These are phyloP conservation scores for Pseudozyma tsukubaensis DNA, from an alignment of 1,284 basidiomycete species.

Conservation along the genomic window DNA sequence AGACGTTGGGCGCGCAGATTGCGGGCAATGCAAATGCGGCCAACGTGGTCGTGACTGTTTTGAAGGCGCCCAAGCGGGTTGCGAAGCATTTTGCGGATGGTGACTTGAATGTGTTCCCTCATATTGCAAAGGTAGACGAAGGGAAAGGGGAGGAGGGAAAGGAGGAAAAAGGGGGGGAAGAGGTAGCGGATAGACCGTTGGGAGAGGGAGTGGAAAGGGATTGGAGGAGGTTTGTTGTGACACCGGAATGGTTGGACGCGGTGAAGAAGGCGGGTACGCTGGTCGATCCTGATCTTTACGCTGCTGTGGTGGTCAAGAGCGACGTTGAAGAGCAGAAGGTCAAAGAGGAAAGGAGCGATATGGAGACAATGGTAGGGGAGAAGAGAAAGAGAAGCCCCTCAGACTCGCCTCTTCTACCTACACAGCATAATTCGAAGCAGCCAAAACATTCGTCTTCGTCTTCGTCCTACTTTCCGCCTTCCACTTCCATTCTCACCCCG, in stretches of 20 bases:
- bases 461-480: background rate
- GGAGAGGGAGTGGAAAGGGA: slow-evolving; percentile 23
- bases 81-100: slow-evolving; percentile 29
- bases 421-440: background rate
- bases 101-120: slow-evolving; percentile 15
- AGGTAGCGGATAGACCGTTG: slow-evolving; percentile 6
- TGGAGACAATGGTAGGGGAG: background rate
- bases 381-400: slow-evolving; percentile 27
- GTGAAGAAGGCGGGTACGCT: slow-evolving; percentile 17
- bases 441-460: background rate
- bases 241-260: slow-evolving; percentile 29
- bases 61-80: slow-evolving; percentile 43
- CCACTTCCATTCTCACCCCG: background rate
- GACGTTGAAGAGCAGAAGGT: background rate
- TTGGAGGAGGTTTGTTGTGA: slow-evolving; percentile 46
- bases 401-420: slow-evolving; percentile 22
- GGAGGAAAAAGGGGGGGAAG: background rate
- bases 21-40: slow-evolving; percentile 17
- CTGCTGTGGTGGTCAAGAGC: slow-evolving; percentile 17
- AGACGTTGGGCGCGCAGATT: slow-evolving; percentile 41
- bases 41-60: slow-evolving; percentile 37
- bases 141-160: background rate
- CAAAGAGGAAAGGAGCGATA: background rate
- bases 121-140: background rate
- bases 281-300: slow-evolving; percentile 43